Evolutionary conservation across 2,329 filamentous ascomycete species (phyloP), one percentile per base, ranked within the genome.

Genomic region (Allantophomopsis cytisporea): DNA sequence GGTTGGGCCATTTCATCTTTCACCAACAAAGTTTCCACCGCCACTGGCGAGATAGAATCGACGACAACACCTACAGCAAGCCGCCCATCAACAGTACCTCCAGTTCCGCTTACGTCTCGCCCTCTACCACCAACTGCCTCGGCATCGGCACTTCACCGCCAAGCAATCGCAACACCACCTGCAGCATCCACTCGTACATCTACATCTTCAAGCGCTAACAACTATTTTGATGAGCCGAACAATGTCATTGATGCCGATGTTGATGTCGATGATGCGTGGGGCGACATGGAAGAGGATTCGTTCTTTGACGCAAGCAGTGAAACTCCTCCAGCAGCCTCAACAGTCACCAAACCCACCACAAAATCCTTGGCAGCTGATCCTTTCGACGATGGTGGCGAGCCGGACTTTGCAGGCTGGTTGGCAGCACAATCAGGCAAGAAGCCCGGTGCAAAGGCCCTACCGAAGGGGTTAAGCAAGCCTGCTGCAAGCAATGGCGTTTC

Each of bases 1-100:
- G 91, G 91, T 11, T 98, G 91, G 91, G 91, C 91, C 1, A 95
- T 98, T 40, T 96, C 91, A 0, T 95, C 87, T 1, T 98, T 98
- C 56, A 96, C 91, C 2, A 96, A 96, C 60, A 95, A 94, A 53
- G 59, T 96, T 11, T 80, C 85, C 2, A 63, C 83, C 1, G 87
- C 86, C 0, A 82, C 82, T 7, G 91, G 91, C 14, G 83, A 95
- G 41, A 98, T 98, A 46, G 71, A 89, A 54, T 11, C 62, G 36
- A 59, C 56, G 21, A 56, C 60, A 2, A 52, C 64, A 3, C 52
- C 61, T 1, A 54, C 63, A 11, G 60, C 69, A 15, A 60, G 61
- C 12, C 63, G 64, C 17, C 54, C 60, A 2, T 48, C 54, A 0
- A 56, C 61, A 11, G 57, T 64, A 28, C 68, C 64, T 21, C 60